Conservation (phyloP, 495 filamentous ascomycete species). For the Geoglossum glabrum region DNA sequence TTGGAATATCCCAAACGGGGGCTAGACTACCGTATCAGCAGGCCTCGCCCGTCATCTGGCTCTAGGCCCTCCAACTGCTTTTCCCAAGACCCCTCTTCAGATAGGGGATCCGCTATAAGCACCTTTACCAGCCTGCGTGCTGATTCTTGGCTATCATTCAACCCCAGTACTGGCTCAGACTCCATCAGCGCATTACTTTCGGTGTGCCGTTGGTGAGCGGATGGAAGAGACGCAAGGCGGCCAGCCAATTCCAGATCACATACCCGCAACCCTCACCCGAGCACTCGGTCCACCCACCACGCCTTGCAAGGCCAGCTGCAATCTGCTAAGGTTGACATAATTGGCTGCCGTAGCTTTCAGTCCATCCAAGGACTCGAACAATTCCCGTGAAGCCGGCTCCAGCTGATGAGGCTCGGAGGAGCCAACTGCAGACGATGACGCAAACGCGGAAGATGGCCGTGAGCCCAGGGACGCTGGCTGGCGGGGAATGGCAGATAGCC, state of each 20-base stretch:
- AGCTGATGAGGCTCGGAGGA: not conserved
- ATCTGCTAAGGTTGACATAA: conserved; percentile 2
- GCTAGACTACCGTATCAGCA: conserved; percentile 35
- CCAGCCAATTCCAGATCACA: not conserved
- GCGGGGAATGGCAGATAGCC: not conserved
- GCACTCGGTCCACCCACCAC: not conserved
- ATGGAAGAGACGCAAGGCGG: not conserved
- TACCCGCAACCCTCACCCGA: conserved; percentile 2
- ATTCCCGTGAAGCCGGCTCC: not conserved
- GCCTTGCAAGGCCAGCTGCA: not conserved
- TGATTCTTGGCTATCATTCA: conserved; percentile 20
- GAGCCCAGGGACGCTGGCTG: not conserved
- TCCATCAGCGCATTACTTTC: not conserved
- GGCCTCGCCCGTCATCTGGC: conserved; percentile 24
- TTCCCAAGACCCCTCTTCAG: conserved; percentile 47
- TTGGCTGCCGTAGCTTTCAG: not conserved
- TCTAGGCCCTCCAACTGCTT: conserved; percentile 32
- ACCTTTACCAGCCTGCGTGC: conserved; percentile 44
- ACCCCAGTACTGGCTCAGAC: not conserved
- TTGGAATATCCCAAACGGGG: not conserved
- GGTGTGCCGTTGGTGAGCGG: not conserved
- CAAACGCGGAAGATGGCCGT: not conserved
- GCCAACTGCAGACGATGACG: not conserved
- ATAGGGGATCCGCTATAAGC: conserved; percentile 61
- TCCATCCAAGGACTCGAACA: not conserved